Conservation (phyloP, 2,329 filamentous ascomycete genomes). For the Fusarium veterinarium region DNA sequence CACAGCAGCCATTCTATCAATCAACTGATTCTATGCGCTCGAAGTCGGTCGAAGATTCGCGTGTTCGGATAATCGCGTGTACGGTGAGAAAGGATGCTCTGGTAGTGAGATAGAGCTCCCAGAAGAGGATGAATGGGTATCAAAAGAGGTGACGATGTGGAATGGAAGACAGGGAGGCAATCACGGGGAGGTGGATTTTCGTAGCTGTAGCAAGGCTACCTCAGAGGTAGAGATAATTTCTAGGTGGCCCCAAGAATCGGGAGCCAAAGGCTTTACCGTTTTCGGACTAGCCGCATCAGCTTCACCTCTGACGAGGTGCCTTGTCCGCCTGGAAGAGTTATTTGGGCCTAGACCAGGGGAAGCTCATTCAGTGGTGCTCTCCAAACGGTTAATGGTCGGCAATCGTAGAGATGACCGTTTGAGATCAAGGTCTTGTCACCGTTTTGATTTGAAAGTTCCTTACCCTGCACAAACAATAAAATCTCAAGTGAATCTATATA, state of each 20-base stretch:
- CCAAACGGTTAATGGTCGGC: slow-evolving; percentile 39
- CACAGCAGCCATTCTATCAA: slow-evolving; percentile 58
- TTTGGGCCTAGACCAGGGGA: slow-evolving; percentile 32
- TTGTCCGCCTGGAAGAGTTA: slow-evolving; percentile 16
- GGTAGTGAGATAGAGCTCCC: slow-evolving; percentile 35
- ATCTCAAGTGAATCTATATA: neutral
- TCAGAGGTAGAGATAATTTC: slow-evolving; percentile 50
- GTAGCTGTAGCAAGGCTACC: slow-evolving; percentile 48
- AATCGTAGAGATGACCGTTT: neutral
- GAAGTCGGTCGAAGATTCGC: slow-evolving; percentile 33
- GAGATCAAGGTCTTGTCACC: neutral
- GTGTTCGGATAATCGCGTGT: slow-evolving; percentile 38
- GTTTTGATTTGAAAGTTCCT: neutral
- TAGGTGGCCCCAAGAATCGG: slow-evolving; percentile 46
- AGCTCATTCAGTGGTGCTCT: slow-evolving; percentile 7
- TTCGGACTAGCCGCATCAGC: slow-evolving; percentile 38
- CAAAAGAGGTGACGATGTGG: slow-evolving; percentile 47
- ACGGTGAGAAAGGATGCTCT: slow-evolving; percentile 25
- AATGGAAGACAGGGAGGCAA: slow-evolving; percentile 46
- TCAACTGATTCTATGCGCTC: slow-evolving; percentile 48
- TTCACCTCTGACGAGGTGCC: slow-evolving; percentile 27
- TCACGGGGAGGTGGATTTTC: slow-evolving; percentile 49
- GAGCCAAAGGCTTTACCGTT: slow-evolving; percentile 29
- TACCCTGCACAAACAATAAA: slow-evolving; percentile 10
- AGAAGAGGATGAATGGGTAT: slow-evolving; percentile 47